Conservation (phyloP, 306 rosid species). For the Canavalia gladiata region DNA sequence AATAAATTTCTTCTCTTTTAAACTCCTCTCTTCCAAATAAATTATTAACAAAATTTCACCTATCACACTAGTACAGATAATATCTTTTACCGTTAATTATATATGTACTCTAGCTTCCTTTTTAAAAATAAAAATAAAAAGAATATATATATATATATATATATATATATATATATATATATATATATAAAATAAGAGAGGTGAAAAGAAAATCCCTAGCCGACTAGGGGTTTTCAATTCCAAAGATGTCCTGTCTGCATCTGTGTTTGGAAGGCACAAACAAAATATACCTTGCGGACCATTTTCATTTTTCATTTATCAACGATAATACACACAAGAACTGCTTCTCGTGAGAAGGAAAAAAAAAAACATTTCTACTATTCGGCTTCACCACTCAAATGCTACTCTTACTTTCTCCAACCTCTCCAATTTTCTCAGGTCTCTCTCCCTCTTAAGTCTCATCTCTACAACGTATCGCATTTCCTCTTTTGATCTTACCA, state of each 20-base stretch:
- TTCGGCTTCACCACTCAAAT: slow-evolving; percentile 40
- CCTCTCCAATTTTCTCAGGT: slow-evolving; percentile 46
- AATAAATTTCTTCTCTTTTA: too few species aligned
- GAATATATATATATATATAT: neutral
- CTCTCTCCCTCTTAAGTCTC: neutral
- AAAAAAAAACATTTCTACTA: slow-evolving; percentile 5
- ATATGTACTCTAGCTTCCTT: too few species aligned
- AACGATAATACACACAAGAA: slow-evolving; percentile 34
- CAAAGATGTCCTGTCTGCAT: slow-evolving; percentile 8
- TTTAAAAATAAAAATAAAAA: too few species aligned
- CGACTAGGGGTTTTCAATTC: slow-evolving; percentile 29
- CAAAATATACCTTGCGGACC: slow-evolving; percentile 7
- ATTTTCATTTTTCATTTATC: slow-evolving; percentile 38
- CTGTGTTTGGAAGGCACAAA: neutral
- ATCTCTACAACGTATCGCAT: neutral
- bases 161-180: too few species aligned
- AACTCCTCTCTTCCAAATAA: too few species aligned
- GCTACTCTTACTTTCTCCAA: slow-evolving; percentile 27
- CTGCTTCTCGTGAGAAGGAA: neutral
- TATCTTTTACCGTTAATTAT: too few species aligned
- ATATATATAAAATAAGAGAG: neutral
- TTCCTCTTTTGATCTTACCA: neutral
- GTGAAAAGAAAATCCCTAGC: neutral
- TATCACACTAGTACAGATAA: too few species aligned
- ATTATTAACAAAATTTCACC: too few species aligned